Evolutionary conservation across 2,329 filamentous ascomycete genomes (phyloP), one percentile per base, ranked within the genome.

Genomic region (Aureobasidium sp.): DNA sequence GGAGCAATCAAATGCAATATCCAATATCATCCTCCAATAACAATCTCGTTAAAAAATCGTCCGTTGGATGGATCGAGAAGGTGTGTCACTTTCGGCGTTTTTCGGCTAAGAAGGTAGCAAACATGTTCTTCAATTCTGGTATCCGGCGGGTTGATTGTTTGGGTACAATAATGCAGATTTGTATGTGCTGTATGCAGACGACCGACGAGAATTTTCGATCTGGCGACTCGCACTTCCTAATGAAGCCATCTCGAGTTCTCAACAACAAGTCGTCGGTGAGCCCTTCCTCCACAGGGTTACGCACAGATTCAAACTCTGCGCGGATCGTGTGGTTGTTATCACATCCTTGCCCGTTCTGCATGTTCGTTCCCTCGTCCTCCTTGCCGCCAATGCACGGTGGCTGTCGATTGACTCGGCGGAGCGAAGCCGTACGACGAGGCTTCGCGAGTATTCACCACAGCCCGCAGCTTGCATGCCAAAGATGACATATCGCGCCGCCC

Each of bases 391-490:
- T 55, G 51, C 51, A 43, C 51, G 19, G 37, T 55, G 42, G 55
- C 55, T 47, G 40, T 55, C 42, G 43, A 58, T 58, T 47, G 43
- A 58, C 55, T 58, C 55, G 43, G 43, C 55, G 55, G 55, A 58
- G 29, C 19, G 42, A 45, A 47, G 42, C 42, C 54, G 40, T 38
- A 49, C 55, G 43, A 58, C 42, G 29, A 57, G 53, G 43, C 31
- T 29, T 58, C 38, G 40, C 53, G 23, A 57, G 27, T 38, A 11
- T n/a, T 38, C 9, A 40, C 49, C 33, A 29, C 49, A 13, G 29
- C 49, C 53, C 40, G 40, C 53, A 57, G 55, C 55, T 27, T 58
- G 55, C 42, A 58, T 47, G 33, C 23, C 25, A 33, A 21, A 49
- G 42, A 47, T 58, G 55, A 58, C 42, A 57, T 45, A 58, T 58